Base-by-base conservation (phyloP, 805 yeast species). In the Yamadazyma olivae region DNA sequence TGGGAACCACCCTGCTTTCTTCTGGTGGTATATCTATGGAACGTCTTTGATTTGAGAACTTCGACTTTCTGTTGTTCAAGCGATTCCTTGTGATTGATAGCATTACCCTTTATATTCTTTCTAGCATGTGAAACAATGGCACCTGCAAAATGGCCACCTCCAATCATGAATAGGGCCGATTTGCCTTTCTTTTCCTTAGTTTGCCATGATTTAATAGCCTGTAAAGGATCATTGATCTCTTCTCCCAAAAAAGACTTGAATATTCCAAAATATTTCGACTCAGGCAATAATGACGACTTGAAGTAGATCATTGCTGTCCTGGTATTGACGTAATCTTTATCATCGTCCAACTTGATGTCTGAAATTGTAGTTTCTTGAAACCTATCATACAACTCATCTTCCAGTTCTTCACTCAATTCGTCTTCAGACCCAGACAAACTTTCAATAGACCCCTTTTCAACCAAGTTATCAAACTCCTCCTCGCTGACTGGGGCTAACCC, bases 141-240 rank as follows among this genome's bases (percentile, higher is more conserved):
- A 14, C 93, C 99, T 0, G 98, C 96, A 67, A 93, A 93, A 62
- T 93, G 97, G 27, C 99, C 99, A 29, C 98, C 97, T 12, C 97
- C 97, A 35, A 93, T 76, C 96, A 93, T 87, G 47, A 93, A 75
- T 9, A 93, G 58, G 0, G 95, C 95, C 4, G 95, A 85, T 30
- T 71, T 70, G 3, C 64, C 61, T 0, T 50, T 42, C 3, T 48
- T 53, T n/a, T 28, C 44, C 47, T 34, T 13, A 14, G 40, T 33
- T 7, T 58, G 46, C 71, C 72, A 71, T 20, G 48, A 32, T 19
- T 52, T 49, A n/a, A 86, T 46, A 0, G 71, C 53, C n/a, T 59
- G 61, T 5, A 76, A 44, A 0, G 95, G 93, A 3, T 62, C 56
- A 2, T 60, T 49, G 33, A 33, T 53, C n/a, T 66, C 64, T 0